Percentiles rank a stretch among this genome's conserved stretches.
phyloP scores from a whole-genome alignment of 306 rosid species.

The Prunus davidiana region DNA sequence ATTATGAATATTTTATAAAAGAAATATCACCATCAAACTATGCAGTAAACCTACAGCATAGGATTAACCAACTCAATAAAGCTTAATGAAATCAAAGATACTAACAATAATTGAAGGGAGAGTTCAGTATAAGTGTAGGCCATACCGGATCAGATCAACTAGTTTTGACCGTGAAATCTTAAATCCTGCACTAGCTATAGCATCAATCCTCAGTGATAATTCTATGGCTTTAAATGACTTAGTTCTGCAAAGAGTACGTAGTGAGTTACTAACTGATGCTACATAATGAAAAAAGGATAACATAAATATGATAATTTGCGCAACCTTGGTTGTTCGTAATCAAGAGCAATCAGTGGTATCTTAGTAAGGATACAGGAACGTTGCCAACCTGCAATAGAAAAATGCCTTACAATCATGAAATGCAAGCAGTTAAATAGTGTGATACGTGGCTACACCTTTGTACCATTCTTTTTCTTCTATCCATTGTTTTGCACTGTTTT shows the following conservation, averaged over 20 bases:
- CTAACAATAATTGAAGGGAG: background rate
- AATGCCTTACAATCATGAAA: conserved; percentile 3
- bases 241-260: conserved; percentile 52
- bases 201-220: conserved; percentile 83
- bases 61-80: background rate
- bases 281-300: conserved; percentile 13
- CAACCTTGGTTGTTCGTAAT: conserved; percentile 90
- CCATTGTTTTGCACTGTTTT: background rate
- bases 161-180: conserved; percentile 88
- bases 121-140: background rate
- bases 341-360: conserved; percentile 85
- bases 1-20: background rate
- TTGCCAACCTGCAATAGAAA: conserved; percentile 72
- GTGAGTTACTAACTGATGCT: background rate
- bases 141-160: conserved; percentile 77
- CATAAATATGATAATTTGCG: conserved; percentile 6
- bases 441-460: background rate
- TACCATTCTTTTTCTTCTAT: background rate
- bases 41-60: background rate
- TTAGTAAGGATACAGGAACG: conserved; percentile 70
- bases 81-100: background rate
- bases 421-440: background rate
- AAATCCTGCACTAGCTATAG: conserved; percentile 96
- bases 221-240: conserved; percentile 72
- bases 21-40: background rate